Percentiles rank a stretch among this genome's conserved stretches.
phyloP scores from a whole-genome alignment of 495 filamentous ascomycete genomes.

The Penicillium maclennaniae region DNA sequence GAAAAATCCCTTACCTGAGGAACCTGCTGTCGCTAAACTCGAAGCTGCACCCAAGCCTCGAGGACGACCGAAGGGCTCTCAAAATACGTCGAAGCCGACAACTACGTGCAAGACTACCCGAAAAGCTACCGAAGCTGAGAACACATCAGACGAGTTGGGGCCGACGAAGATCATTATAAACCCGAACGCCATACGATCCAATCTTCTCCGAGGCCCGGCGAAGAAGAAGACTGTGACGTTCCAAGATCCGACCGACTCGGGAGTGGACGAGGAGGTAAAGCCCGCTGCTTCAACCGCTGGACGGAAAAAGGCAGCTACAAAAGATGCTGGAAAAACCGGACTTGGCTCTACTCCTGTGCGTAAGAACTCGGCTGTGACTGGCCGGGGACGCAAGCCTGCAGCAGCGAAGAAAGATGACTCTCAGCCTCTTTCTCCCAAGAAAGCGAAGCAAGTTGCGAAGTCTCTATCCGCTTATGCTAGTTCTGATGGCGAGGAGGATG shows the following conservation, averaged over 20 bases:
- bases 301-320: conserved; percentile 18
- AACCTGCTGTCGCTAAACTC: conserved; percentile 11
- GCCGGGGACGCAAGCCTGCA: conserved; percentile 38
- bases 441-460: conserved; percentile 50
- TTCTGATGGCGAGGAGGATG: conserved; percentile 50
- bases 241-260: conserved; percentile 37
- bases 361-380: conserved; percentile 30
- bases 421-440: conserved; percentile 55
- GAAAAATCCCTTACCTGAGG: conserved; percentile 14
- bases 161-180: conserved; percentile 30
- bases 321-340: conserved; percentile 23
- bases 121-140: conserved; percentile 14
- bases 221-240: conserved; percentile 56
- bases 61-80: conserved; percentile 34
- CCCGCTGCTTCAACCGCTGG: conserved; percentile 21
- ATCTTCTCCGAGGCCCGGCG: conserved; percentile 37
- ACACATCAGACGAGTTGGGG: conserved; percentile 14
- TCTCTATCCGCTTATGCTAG: conserved; percentile 38
- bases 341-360: conserved; percentile 49
- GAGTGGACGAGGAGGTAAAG: conserved; percentile 37
- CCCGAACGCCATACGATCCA: conserved; percentile 33
- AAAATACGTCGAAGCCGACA: conserved; percentile 14
- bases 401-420: conserved; percentile 27
- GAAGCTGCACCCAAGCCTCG: conserved; percentile 26
- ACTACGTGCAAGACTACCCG: conserved; percentile 26